Conservation (phyloP, 176 grass and related monocot species). For the Rhipidocladum racemiflorum region DNA sequence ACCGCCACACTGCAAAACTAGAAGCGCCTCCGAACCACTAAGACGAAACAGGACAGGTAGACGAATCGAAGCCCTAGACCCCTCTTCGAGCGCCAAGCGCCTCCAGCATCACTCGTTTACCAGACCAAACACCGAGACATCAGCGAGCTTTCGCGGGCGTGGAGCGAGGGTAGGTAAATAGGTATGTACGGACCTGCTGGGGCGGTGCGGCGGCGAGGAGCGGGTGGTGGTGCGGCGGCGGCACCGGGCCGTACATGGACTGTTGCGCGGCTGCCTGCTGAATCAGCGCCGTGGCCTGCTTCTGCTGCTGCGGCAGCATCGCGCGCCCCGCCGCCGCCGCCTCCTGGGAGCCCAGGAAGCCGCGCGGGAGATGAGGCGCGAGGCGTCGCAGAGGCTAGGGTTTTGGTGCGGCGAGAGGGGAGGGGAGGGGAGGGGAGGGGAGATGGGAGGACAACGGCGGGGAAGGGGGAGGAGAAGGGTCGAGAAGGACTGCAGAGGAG, state of each 20-base stretch:
- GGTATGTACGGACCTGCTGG: slow-evolving; percentile 30
- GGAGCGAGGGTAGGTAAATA: neutral
- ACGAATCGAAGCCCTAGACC: neutral
- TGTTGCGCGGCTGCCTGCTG: slow-evolving; percentile 63
- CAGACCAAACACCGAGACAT: neutral
- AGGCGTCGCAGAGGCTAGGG: too few species aligned
- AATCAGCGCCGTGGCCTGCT: slow-evolving; percentile 56
- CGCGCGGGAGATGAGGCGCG: neutral
- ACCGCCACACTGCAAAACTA: neutral
- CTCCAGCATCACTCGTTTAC: neutral
- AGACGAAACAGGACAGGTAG: neutral
- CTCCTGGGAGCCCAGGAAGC: neutral
- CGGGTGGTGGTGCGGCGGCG: slow-evolving; percentile 45
- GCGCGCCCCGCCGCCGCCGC: slow-evolving; percentile 15
- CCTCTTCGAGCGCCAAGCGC: neutral
- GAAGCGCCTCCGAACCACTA: neutral
- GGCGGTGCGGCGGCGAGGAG: slow-evolving; percentile 55
- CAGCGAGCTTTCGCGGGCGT: neutral
- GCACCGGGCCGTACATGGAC: slow-evolving; percentile 52
- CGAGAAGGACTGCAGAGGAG: neutral
- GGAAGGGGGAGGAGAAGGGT: neutral
- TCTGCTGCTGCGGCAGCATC: slow-evolving; percentile 57
- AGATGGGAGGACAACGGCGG: too few species aligned
- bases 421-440: too few species aligned
- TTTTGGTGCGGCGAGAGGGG: too few species aligned